Base-by-base conservation (phyloP, 192 early-diverging fungal species). In the Mortierella claussenii region DNA sequence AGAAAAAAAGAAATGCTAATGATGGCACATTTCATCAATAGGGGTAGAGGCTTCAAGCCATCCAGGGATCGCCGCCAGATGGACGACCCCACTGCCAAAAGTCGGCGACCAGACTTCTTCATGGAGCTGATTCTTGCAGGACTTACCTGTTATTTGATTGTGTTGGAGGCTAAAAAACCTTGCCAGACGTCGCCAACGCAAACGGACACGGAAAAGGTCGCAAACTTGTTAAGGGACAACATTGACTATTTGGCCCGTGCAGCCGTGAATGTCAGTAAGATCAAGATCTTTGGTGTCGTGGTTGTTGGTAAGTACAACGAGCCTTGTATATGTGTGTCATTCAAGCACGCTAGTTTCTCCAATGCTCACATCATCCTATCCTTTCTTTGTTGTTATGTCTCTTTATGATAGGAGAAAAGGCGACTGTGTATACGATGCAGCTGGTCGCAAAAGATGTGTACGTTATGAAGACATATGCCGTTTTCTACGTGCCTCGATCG, bases 151-250 rank as follows among this genome's bases (percentile, higher is more conserved):
- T n/a, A n/a, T n/a, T n/a, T n/a, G n/a, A 44, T 47, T 45, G 20
- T 33, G 17, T 53, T 63, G 61, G 61, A 63, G 26, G 61, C 61
- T 20, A 63, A 63, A 37, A 63, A 63, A 47, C 23, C 32, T 28
- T 10, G 31, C 13, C 61, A 63, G 36, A 63, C 31, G 61, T 44
- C 50, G 21, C 37, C 34, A 17, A 56, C 34, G n/a, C 54, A 56
- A 56, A 56, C 54, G 17, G 54, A 40, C 30, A 56, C 36, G 36
- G 54, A 42, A 40, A 56, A 56, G 54, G 54, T 40, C 15, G 31
- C 31, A 54, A 24, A 54, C 18, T 54, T 54, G 52, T 33, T 54
- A 54, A 54, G 21, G 33, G 52, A 54, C 52, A 54, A 32, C 34
- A 33, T 33, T 34, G 30, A 54, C 30, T 20, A 54, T 18, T 54